A percentile compares a stretch with the other conserved stretches of the same genome.
Conservation (phyloP, 768 basidiomycete species). For the Lentinula boryana region DNA sequence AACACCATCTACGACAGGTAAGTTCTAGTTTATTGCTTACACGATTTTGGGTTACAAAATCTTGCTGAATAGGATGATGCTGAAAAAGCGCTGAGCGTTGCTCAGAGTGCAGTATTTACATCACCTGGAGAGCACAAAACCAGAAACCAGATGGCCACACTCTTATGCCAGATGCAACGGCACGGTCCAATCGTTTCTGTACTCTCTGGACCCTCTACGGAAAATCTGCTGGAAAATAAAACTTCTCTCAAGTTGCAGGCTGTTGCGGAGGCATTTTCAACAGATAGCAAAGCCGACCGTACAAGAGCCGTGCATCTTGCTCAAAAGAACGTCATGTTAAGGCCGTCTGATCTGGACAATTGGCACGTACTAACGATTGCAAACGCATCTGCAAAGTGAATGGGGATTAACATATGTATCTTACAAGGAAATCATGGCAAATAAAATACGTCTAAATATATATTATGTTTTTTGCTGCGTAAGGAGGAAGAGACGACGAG, state of each 20-base stretch:
- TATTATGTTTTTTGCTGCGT: conserved; percentile 5
- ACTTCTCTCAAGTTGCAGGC: conserved; percentile 46
- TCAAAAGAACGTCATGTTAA: conserved; percentile 60
- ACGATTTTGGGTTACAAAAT: background rate
- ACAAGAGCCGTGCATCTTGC: conserved; percentile 35
- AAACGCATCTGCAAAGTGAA: conserved; percentile 34
- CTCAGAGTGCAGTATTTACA: conserved; percentile 50
- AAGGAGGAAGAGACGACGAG: conserved; percentile 48
- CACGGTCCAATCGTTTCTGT: conserved; percentile 39
- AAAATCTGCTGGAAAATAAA: conserved; percentile 23
- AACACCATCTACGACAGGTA: conserved; percentile 73
- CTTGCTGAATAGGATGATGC: conserved; percentile 35
- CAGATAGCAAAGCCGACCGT: conserved; percentile 25
- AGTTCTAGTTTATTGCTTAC: conserved; percentile 11
- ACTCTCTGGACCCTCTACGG: conserved; percentile 24
- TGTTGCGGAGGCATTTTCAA: conserved; percentile 40
- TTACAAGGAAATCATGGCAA: background rate
- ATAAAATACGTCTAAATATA: background rate
- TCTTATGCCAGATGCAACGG: conserved; percentile 46
- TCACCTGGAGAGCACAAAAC: conserved; percentile 48
- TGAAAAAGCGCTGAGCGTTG: conserved; percentile 41
- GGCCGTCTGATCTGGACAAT: conserved; percentile 26
- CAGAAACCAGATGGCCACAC: conserved; percentile 47
- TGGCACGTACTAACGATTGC: conserved; percentile 46
- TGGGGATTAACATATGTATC: conserved; percentile 8